Conservation (phyloP, 2,329 filamentous ascomycete genomes). For the Sporothrix variecibatus region DNA sequence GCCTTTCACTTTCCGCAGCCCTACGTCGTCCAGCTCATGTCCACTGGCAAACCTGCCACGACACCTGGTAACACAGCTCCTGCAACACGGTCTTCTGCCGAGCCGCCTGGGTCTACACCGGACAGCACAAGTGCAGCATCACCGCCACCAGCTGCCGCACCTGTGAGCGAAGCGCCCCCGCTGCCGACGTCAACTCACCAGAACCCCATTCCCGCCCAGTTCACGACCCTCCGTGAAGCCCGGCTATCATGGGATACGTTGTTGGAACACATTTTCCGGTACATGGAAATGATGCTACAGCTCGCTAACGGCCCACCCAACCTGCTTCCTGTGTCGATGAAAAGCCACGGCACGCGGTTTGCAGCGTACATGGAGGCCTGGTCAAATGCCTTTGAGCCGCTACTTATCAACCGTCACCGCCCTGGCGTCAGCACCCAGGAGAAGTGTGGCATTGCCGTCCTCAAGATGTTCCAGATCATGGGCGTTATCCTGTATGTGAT, state of each 20-base stretch:
- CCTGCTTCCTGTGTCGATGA: conserved; percentile 52
- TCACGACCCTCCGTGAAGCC: conserved; percentile 55
- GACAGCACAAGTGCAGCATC: conserved; percentile 43
- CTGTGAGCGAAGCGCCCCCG: conserved; percentile 47
- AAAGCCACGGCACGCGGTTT: conserved; percentile 51
- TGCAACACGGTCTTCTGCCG: not conserved
- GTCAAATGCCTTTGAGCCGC: conserved; percentile 57
- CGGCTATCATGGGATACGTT: conserved; percentile 59
- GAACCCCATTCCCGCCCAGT: conserved; percentile 47
- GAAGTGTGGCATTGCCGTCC: conserved; percentile 60
- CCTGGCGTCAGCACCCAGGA: conserved; percentile 56
- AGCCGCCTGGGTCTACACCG: conserved; percentile 34
- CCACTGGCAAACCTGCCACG: conserved; percentile 31
- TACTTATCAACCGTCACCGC: conserved; percentile 52
- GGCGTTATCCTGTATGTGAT: conserved; percentile 58
- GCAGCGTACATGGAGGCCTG: conserved; percentile 55
- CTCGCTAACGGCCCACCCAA: conserved; percentile 53
- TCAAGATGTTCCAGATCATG: conserved; percentile 65
- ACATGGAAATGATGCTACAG: conserved; percentile 57
- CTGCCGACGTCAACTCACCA: conserved; percentile 39
- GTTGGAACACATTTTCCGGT: conserved; percentile 58
- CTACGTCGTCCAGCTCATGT: conserved; percentile 57
- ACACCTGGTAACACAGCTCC: conserved; percentile 28
- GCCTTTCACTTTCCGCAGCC: conserved; percentile 67
- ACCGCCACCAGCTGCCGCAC: not conserved